Evolutionary conservation across 148 eudicot genomes (phyloP), one percentile per base, ranked within the genome.

Genomic region (Cornus florida): DNA sequence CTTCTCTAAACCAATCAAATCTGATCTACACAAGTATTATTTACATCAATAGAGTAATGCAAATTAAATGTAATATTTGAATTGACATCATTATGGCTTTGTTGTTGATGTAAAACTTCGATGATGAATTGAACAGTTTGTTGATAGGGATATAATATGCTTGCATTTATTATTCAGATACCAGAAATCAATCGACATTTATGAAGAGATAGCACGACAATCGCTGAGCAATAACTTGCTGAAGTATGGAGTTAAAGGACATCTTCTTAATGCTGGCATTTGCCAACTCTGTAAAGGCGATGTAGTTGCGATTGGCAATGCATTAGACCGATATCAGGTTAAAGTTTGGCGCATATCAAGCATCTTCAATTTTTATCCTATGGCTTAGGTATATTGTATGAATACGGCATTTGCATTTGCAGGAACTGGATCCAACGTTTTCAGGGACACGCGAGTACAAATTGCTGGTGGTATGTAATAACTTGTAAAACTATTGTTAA

Each of bases 251-350:
- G 94, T 83, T 64, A 85, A 85, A 87, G 93, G 93, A 7, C 93
- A 94, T 82, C 97, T 94, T 70, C 92, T 94, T 8, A 90, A 90
- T 78, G 98, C 98, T 78, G 98, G 96, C 59, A 82, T 94, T 75
- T 94, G 98, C 86, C 98, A 89, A 75, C 89, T 94, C 14, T 94
- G 98, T 62, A 92, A 85, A 74, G 93, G 93, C 12, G 98, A 91
- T 77, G 76, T 83, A 70, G 91, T 88, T 74, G 92, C 90, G 41
- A 76, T 92, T 32, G 81, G 79, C 72, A 87, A 86, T 66, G 94
- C 97, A n/a, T 70, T 94, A 76, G 93, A 89, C 20, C 59, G 75
- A 78, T 94, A 94, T 76, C 86, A 92, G 92, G 98, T 89, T 78
- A 56, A 75, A 13, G 13, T 59, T 68, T 74, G 31, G 17, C 53